These are phyloP conservation scores for Linderina pennispora DNA, from an alignment of 192 early-diverging fungal genomes.

Conservation along the genomic window DNA sequence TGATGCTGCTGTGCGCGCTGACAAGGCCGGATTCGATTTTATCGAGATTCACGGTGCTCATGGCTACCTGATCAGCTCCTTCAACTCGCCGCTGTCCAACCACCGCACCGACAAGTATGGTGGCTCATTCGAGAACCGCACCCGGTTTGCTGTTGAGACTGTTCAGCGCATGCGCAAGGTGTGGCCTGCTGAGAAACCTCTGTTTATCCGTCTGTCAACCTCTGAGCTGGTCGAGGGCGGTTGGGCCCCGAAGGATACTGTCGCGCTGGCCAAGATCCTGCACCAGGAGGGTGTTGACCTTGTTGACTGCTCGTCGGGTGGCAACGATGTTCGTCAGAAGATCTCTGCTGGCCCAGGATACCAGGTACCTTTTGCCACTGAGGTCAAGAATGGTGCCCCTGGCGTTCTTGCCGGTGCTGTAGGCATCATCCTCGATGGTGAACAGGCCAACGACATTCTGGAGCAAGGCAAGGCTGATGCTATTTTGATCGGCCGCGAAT, in stretches of 20 bases:
- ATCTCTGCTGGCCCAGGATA: constrained; percentile 47
- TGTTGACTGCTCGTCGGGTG: constrained; percentile 76
- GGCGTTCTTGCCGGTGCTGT: constrained; percentile 60
- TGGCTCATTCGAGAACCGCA: constrained; percentile 84
- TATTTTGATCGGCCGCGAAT: constrained; percentile 62
- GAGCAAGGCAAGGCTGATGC: constrained; percentile 60
- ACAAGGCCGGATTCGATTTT: constrained; percentile 80
- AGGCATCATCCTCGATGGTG: constrained; percentile 57
- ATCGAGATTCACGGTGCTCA: constrained; percentile 89
- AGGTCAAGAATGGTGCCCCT: constrained; percentile 52
- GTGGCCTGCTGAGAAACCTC: constrained; percentile 75
- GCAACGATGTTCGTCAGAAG: constrained; percentile 51
- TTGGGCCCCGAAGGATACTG: constrained; percentile 71
- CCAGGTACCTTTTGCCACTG: constrained; percentile 67
- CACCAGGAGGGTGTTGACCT: constrained; percentile 71
- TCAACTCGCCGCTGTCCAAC: constrained; percentile 77
- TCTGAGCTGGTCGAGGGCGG: constrained; percentile 64
- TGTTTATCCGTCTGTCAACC: constrained; percentile 77
- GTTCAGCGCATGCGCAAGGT: constrained; percentile 51
- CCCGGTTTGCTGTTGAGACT: constrained; percentile 68
- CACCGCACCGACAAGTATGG: constrained; percentile 87
- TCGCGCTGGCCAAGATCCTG: constrained; percentile 54
- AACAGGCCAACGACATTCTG: constrained; percentile 67
- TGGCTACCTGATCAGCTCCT: constrained; percentile 81
- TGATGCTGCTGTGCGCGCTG: constrained; percentile 62